These are phyloP conservation scores for Pseudogymnoascus sp. DNA, from an alignment of 2,329 filamentous ascomycete species.

Conservation along the genomic window DNA sequence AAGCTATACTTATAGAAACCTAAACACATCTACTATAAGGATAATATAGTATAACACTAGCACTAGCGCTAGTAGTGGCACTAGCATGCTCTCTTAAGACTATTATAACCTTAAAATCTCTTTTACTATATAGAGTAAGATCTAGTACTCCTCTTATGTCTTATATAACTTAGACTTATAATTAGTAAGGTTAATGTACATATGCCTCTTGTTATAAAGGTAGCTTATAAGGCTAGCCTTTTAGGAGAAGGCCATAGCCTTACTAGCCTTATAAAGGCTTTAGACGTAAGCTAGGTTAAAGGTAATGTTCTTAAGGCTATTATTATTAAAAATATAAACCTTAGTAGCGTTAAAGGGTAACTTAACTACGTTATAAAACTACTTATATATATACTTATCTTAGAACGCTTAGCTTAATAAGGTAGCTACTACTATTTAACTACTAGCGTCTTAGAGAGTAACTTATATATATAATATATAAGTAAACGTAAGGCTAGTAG, in stretches of 20 bases:
- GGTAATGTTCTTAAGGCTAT: no score
- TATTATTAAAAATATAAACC: no score
- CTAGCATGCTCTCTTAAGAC: not conserved
- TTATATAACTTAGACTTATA: not conserved
- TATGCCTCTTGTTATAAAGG: not conserved
- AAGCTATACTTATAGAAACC: not conserved
- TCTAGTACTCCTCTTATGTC: not conserved
- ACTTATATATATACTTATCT: no score
- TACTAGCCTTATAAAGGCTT: no score
- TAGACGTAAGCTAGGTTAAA: no score
- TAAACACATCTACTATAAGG: not conserved
- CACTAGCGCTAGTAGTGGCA: not conserved
- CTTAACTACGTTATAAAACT: no score
- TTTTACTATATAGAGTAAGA: not conserved
- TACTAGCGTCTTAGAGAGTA: no score
- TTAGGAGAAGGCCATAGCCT: not conserved
- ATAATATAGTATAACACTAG: not conserved
- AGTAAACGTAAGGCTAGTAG: no score
- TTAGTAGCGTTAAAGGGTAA: no score
- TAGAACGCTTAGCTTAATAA: no score
- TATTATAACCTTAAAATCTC: not conserved
- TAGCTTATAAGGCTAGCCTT: not conserved
- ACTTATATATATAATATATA: no score
- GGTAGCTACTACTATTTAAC: no score
- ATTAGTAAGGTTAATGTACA: not conserved